phyloP scores from a whole-genome alignment of 352 stramenopile genomes.

The Phytophthora foliorum region DNA sequence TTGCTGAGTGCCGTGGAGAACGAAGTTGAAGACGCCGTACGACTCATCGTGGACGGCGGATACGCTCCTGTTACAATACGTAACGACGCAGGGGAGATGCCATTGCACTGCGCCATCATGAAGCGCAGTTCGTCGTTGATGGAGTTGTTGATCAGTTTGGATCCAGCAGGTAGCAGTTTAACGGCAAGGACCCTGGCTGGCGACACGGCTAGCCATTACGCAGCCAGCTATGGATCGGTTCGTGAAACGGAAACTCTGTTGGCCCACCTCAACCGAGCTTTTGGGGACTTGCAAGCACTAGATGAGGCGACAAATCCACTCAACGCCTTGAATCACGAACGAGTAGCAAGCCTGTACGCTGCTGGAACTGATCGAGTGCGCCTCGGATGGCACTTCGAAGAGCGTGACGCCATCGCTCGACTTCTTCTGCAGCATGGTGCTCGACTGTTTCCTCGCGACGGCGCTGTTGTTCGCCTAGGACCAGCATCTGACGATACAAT shows the following conservation, averaged over 20 bases:
- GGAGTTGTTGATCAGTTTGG: conserved; percentile 17
- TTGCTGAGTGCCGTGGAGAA: conserved; percentile 16
- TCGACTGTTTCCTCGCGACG: conserved; percentile 13
- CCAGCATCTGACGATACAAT: not conserved
- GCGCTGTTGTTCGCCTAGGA: not conserved
- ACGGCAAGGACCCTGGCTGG: not conserved
- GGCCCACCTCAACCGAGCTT: not conserved
- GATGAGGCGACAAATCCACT: conserved; percentile 19
- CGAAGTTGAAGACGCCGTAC: conserved; percentile 18
- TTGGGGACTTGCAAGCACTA: conserved; percentile 14
- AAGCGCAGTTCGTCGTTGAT: conserved; percentile 23
- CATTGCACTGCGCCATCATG: conserved; percentile 30
- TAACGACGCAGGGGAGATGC: conserved; percentile 17
- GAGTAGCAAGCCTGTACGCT: conserved; percentile 11
- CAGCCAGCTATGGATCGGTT: conserved; percentile 16
- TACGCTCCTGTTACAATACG: conserved; percentile 17
- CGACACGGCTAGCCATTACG: conserved; percentile 21
- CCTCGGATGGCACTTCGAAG: not conserved
- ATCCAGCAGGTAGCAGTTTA: conserved; percentile 4
- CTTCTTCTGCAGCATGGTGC: conserved; percentile 27
- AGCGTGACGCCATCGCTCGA: conserved; percentile 16
- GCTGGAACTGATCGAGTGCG: conserved; percentile 4
- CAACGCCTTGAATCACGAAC: conserved; percentile 7
- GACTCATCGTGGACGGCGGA: conserved; percentile 27
- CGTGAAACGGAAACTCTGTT: conserved; percentile 18